Evolutionary conservation across 305 asterid genomes (phyloP).

Genomic region (Salvia sclarea): DNA sequence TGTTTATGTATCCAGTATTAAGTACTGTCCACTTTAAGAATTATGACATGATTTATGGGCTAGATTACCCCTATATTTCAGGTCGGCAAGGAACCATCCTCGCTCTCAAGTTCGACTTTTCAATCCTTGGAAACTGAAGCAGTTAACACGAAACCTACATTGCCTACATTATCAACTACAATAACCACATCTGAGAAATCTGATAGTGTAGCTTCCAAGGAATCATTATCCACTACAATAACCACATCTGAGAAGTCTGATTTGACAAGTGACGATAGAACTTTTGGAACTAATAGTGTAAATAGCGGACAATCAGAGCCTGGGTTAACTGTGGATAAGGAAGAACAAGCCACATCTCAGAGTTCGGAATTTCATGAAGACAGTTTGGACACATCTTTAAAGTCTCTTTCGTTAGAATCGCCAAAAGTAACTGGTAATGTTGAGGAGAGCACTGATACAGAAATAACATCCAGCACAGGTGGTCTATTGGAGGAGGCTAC

Average conservation of each 20-base stretch:
- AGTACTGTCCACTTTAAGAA: background rate
- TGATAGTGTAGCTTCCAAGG: slow-evolving; percentile 37
- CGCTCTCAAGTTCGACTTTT: slow-evolving; percentile 42
- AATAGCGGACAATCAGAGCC: slow-evolving; percentile 33
- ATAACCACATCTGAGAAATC: slow-evolving; percentile 32
- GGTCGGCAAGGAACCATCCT: slow-evolving; percentile 38
- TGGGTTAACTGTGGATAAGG: slow-evolving; percentile 30
- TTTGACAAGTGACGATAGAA: slow-evolving; percentile 22
- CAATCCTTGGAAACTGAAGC: slow-evolving; percentile 38
- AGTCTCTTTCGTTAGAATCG: slow-evolving; percentile 39
- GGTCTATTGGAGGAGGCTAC: slow-evolving; percentile 32
- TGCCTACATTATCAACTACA: slow-evolving; percentile 30
- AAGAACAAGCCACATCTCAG: slow-evolving; percentile 34
- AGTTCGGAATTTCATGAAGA: slow-evolving; percentile 18
- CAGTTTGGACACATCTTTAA: slow-evolving; percentile 34
- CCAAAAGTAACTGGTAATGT: slow-evolving; percentile 28
- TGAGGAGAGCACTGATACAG: slow-evolving; percentile 34
- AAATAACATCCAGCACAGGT: slow-evolving; percentile 31
- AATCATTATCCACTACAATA: slow-evolving; percentile 22
- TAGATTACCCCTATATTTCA: slow-evolving; percentile 27
- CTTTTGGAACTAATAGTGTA: slow-evolving; percentile 30
- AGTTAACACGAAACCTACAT: slow-evolving; percentile 32
- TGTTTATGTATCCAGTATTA: slow-evolving; percentile 31
- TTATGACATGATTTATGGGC: slow-evolving; percentile 24
- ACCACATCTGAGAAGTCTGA: slow-evolving; percentile 35